phyloP scores from a whole-genome alignment of 305 asterid species.

The Fraxinus paxiana region DNA sequence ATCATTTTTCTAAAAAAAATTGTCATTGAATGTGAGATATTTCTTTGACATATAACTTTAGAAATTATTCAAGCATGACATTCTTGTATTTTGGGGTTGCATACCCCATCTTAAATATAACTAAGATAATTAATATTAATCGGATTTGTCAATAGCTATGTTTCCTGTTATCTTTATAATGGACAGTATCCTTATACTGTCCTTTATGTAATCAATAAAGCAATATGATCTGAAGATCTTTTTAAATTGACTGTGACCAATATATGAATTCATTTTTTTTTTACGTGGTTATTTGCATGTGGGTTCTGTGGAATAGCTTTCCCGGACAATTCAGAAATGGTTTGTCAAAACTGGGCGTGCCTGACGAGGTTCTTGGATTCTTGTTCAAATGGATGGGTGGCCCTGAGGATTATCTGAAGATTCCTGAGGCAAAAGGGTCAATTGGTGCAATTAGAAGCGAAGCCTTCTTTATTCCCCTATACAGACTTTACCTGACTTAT shows the following conservation, averaged over 20 bases:
- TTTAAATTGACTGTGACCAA: background rate
- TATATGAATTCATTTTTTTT: background rate
- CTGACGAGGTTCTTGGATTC: slow-evolving; percentile 56
- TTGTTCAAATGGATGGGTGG: slow-evolving; percentile 47
- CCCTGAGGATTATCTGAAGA: slow-evolving; percentile 40
- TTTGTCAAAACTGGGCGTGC: slow-evolving; percentile 63
- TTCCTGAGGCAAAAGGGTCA: slow-evolving; percentile 90
- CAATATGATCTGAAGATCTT: background rate
- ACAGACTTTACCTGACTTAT: slow-evolving; percentile 73
- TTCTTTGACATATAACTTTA: background rate
- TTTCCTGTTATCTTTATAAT: background rate
- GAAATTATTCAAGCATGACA: background rate
- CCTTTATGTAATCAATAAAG: background rate
- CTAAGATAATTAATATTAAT: background rate
- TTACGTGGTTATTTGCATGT: slow-evolving; percentile 7
- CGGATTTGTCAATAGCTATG: background rate
- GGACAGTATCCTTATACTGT: background rate
- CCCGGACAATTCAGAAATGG: slow-evolving; percentile 48
- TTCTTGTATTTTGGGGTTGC: background rate
- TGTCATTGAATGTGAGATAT: background rate
- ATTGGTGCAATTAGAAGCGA: slow-evolving; percentile 56
- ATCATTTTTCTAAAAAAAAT: background rate
- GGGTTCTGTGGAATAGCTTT: slow-evolving; percentile 42
- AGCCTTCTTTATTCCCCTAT: slow-evolving; percentile 84
- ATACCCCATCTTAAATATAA: background rate